Conservation (phyloP, 2,329 filamentous ascomycete species). For the Aspergillus sp. region DNA sequence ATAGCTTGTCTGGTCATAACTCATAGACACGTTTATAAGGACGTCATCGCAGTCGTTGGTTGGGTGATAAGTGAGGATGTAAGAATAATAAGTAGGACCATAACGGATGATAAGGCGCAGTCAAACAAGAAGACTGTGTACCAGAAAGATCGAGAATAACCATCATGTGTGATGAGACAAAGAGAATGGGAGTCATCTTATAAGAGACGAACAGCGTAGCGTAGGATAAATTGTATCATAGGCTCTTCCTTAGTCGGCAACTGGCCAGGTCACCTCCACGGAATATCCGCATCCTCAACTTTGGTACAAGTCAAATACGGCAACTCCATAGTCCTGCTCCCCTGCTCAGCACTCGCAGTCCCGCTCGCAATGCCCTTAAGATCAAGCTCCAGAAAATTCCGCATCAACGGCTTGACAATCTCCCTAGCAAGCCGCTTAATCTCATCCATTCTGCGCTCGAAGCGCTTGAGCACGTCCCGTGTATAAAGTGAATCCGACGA, state of each 20-base stretch:
- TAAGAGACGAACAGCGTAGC: too few species aligned
- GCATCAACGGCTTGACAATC: conserved; percentile 76
- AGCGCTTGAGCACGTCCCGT: conserved; percentile 74
- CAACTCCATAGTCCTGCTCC: conserved; percentile 42
- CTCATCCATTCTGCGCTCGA: conserved; percentile 83
- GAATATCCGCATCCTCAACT: conserved; percentile 56
- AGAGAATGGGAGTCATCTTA: too few species aligned
- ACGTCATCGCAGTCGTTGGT: too few species aligned
- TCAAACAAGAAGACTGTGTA: too few species aligned
- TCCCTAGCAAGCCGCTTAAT: conserved; percentile 78
- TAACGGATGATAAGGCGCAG: too few species aligned
- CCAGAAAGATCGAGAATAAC: too few species aligned
- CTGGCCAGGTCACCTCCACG: conserved; percentile 41
- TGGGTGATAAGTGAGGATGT: too few species aligned
- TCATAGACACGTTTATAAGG: too few species aligned
- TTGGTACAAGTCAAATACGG: conserved; percentile 61
- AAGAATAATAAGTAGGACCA: too few species aligned
- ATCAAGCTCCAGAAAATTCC: conserved; percentile 77
- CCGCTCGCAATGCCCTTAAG: conserved; percentile 37
- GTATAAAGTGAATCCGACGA: conserved; percentile 62
- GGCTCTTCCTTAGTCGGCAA: not conserved
- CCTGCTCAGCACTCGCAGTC: conserved; percentile 11
- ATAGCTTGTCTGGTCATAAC: too few species aligned
- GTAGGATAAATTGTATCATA: not conserved
- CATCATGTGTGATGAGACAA: too few species aligned